A percentile compares a stretch with the other conserved stretches of the same genome.
Evolutionary conservation across 352 stramenopile species (phyloP).

Genomic region (Aphanomyces euteiches): DNA sequence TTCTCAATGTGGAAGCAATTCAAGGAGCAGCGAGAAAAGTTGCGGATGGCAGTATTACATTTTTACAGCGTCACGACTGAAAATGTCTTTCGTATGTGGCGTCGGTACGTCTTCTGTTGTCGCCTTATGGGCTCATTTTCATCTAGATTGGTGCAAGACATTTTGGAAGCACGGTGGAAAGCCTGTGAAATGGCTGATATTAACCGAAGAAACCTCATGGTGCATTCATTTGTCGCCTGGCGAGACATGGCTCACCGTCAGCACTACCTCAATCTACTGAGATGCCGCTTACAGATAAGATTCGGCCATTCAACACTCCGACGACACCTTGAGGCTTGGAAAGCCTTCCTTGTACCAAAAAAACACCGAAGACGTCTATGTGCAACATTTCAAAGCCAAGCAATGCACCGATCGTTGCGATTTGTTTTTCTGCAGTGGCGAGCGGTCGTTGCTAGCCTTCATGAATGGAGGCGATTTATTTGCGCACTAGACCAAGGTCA

Average conservation of each 20-base stretch:
- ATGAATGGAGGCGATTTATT: constrained; percentile 11
- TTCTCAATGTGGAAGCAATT: neutral
- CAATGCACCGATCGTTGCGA: neutral
- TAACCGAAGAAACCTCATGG: neutral
- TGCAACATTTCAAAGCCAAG: neutral
- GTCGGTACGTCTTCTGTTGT: neutral
- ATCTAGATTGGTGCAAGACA: neutral
- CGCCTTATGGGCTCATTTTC: neutral
- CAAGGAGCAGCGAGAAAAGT: neutral
- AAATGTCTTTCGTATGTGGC: neutral
- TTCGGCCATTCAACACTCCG: neutral
- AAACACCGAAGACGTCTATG: neutral
- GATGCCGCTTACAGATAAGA: neutral
- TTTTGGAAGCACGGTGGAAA: neutral
- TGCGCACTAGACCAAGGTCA: neutral
- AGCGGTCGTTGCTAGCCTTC: neutral
- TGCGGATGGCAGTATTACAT: neutral
- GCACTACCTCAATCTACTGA: constrained; percentile 4
- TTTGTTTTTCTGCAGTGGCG: neutral
- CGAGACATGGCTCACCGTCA: neutral
- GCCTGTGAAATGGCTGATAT: neutral
- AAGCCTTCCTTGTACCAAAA: neutral
- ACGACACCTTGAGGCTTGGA: neutral
- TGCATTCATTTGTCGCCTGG: neutral
- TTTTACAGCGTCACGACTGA: neutral